A percentile compares a stretch with the other conserved stretches of the same genome.
Evolutionary conservation across 257 asterid species (phyloP).

Genomic region (Solanum lycopersicoides): DNA sequence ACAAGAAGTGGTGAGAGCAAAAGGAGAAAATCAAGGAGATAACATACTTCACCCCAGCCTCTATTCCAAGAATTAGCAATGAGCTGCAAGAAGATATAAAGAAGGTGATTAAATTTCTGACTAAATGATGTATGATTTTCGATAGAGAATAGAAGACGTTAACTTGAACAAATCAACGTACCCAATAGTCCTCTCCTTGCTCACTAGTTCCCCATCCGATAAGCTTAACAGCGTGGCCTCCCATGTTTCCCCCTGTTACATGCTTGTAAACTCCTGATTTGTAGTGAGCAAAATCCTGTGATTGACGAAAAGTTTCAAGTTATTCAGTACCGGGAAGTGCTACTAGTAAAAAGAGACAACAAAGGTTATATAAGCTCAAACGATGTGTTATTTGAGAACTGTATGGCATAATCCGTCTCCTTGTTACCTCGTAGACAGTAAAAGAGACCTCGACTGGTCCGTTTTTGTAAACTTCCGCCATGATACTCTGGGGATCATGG

Average conservation of each 20-base stretch:
- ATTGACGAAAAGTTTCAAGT: background rate
- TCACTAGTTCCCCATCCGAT: slow-evolving; percentile 91
- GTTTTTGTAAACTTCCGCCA: slow-evolving; percentile 71
- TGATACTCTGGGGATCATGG: slow-evolving; percentile 63
- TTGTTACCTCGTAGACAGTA: slow-evolving; percentile 81
- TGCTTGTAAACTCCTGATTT: slow-evolving; percentile 89
- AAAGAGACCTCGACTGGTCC: slow-evolving; percentile 94
- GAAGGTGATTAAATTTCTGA: slow-evolving; percentile 3
- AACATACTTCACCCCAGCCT: slow-evolving; percentile 97
- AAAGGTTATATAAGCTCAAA: background rate
- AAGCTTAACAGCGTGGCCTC: slow-evolving; percentile 92
- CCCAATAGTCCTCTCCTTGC: slow-evolving; percentile 93
- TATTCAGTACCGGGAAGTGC: background rate
- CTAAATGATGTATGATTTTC: background rate
- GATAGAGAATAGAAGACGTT: background rate
- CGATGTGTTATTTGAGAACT: background rate
- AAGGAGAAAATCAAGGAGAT: slow-evolving; percentile 3
- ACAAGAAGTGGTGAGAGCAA: background rate
- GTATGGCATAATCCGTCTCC: background rate
- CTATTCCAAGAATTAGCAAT: slow-evolving; percentile 93
- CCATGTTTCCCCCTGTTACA: slow-evolving; percentile 54
- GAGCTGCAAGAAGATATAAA: slow-evolving; percentile 40
- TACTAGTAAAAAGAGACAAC: background rate
- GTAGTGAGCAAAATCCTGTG: slow-evolving; percentile 90
- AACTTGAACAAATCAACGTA: slow-evolving; percentile 1